Conservation (phyloP, 306 rosid genomes). For the Citrullus colocynthis region DNA sequence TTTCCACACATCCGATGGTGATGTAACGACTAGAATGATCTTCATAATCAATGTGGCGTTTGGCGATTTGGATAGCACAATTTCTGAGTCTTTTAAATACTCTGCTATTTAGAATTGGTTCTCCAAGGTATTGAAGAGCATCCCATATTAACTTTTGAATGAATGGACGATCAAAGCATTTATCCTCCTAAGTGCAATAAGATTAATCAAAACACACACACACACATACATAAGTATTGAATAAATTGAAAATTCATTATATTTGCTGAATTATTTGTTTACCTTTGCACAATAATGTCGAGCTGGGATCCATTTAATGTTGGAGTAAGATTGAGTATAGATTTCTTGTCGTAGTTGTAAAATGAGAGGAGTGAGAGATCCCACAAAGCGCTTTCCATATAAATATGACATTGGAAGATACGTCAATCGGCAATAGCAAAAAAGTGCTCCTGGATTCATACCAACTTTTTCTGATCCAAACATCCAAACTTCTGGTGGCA, state of each 20-base stretch:
- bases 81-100: constrained; percentile 23
- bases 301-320: constrained; percentile 33
- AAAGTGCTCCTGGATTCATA: constrained; percentile 14
- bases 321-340: constrained; percentile 28
- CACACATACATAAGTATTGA: too few species aligned
- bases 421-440: constrained; percentile 40
- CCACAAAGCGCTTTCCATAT: constrained; percentile 47
- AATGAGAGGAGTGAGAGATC: constrained; percentile 30
- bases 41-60: constrained; percentile 23
- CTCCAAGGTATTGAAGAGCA: constrained; percentile 10
- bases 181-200: neutral
- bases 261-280: too few species aligned
- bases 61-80: constrained; percentile 14
- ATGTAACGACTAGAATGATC: neutral
- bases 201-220: too few species aligned
- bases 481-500: constrained; percentile 13
- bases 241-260: too few species aligned
- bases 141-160: constrained; percentile 28
- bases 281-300: constrained; percentile 36
- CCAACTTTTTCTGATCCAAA: constrained; percentile 4
- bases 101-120: constrained; percentile 19
- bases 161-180: neutral
- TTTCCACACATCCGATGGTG: neutral
- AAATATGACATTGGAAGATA: constrained; percentile 55
- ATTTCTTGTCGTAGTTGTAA: constrained; percentile 27